A percentile compares a stretch with the other conserved stretches of the same genome.
phyloP scores from a whole-genome alignment of 352 stramenopile genomes.

The Globisporangium megalacanthum region DNA sequence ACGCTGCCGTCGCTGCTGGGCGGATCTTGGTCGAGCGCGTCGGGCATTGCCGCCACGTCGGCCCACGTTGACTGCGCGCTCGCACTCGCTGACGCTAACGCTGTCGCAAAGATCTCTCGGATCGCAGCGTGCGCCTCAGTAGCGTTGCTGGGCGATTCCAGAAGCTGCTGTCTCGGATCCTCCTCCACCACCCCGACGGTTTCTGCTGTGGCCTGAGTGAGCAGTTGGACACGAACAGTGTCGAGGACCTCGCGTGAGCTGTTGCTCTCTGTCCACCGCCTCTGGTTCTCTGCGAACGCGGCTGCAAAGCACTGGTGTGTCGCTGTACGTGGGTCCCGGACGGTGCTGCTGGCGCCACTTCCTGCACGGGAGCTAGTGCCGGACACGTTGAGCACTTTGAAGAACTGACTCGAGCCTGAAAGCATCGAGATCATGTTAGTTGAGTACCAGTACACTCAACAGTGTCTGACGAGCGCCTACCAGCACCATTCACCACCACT shows the following conservation, averaged over 20 bases:
- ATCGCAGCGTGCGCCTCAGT: background rate
- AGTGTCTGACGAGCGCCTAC: too few relatives aligned
- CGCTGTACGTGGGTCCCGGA: background rate
- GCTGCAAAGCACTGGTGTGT: conserved; percentile 3
- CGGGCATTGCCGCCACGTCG: background rate
- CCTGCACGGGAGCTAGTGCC: background rate
- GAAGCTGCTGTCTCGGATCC: background rate
- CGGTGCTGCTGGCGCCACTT: too few relatives aligned
- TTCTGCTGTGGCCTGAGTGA: background rate
- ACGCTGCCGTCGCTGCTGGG: background rate
- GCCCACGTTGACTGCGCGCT: background rate
- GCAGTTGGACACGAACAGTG: background rate
- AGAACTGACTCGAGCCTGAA: conserved; percentile 6
- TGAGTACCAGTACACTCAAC: background rate
- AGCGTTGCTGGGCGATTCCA: background rate
- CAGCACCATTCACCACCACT: background rate
- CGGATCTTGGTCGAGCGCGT: background rate
- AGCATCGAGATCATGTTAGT: background rate
- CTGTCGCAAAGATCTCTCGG: background rate
- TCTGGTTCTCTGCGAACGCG: background rate
- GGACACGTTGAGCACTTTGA: background rate
- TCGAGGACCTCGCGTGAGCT: conserved; percentile 5
- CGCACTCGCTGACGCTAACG: background rate
- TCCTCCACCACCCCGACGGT: background rate
- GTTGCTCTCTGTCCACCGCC: background rate